These are phyloP conservation scores for Entomortierella beljakovae DNA, from an alignment of 192 early-diverging fungal species.

Conservation along the genomic window DNA sequence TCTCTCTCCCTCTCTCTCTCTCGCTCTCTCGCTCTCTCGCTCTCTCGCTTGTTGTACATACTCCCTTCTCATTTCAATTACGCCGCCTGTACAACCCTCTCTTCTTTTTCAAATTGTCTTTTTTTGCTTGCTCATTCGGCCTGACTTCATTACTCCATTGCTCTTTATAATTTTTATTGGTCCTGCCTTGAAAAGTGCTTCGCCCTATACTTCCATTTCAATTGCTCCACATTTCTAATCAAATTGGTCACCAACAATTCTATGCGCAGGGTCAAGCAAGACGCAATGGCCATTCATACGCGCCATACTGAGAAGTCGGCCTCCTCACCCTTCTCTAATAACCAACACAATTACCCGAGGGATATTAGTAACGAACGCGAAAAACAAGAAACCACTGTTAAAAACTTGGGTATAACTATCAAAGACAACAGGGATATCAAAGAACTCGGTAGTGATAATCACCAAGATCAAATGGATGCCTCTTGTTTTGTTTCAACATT, in stretches of 20 bases:
- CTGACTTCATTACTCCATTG: no score
- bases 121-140: no score
- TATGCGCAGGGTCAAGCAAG: not conserved
- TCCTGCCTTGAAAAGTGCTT: no score
- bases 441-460: not conserved
- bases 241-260: not conserved
- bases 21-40: not conserved
- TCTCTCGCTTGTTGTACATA: not conserved
- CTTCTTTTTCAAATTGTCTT: not conserved
- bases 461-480: not conserved
- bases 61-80: not conserved
- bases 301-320: not conserved
- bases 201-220: not conserved
- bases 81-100: not conserved
- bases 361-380: not conserved
- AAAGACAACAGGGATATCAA: not conserved
- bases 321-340: not conserved
- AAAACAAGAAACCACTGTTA: constrained; percentile 3
- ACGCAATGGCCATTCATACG: constrained; percentile 10
- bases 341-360: not conserved
- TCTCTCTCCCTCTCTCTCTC: not conserved
- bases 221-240: not conserved
- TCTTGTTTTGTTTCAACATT: not conserved
- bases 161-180: no score
- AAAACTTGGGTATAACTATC: not conserved